These are phyloP conservation scores for Leptographium galeiforme DNA, from an alignment of 2,329 filamentous ascomycete species.

Conservation along the genomic window DNA sequence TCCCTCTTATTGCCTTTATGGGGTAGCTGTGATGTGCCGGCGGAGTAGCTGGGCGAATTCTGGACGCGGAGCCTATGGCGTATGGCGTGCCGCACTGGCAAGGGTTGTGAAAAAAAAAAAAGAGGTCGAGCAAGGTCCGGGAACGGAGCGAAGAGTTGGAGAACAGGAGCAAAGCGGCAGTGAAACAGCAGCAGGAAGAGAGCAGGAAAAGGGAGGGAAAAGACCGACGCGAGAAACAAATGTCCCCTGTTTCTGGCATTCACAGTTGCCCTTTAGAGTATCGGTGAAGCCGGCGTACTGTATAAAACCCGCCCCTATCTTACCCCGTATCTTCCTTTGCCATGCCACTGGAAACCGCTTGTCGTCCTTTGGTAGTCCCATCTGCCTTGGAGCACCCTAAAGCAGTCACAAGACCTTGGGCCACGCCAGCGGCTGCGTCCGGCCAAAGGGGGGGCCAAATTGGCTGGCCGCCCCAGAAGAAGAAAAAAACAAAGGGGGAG, in stretches of 20 bases:
- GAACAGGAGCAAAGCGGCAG: neutral
- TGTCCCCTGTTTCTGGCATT: no score
- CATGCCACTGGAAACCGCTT: no score
- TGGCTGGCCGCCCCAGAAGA: neutral
- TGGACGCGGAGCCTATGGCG: no score
- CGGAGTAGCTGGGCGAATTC: neutral
- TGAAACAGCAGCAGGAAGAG: neutral
- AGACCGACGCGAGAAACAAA: neutral
- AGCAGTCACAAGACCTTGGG: neutral
- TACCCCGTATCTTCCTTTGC: no score
- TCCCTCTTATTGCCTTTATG: constrained; percentile 1
- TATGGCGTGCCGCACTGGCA: neutral
- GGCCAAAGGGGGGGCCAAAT: neutral
- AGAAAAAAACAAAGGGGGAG: neutral
- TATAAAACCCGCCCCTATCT: no score
- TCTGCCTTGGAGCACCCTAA: neutral
- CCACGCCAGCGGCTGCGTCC: neutral
- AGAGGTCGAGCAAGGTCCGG: neutral
- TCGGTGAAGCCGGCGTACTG: no score
- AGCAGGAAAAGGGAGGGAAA: neutral
- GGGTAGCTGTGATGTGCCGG: neutral
- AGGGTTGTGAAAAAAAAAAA: neutral
- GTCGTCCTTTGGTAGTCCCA: no score
- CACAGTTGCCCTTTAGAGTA: no score
- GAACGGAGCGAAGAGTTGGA: neutral